A percentile compares a stretch with the other conserved stretches of the same genome.
phyloP scores from a whole-genome alignment of 2,329 filamentous ascomycete species.

The Corniculantispora saksenae region DNA sequence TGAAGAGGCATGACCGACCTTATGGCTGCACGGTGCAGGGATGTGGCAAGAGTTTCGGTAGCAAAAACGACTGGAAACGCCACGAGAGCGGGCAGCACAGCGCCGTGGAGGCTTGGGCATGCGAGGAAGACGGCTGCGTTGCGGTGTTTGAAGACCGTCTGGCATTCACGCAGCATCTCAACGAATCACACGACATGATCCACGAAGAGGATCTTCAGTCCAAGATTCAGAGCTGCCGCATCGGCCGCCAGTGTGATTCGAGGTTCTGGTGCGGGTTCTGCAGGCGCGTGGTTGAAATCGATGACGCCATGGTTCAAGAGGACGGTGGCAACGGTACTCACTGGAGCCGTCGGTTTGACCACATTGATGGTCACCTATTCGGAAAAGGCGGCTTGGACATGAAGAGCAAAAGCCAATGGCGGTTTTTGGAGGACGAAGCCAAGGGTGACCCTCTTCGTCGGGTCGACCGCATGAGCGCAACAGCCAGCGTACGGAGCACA shows the following conservation, averaged over 20 bases:
- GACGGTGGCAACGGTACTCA: conserved; percentile 33
- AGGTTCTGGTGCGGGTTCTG: conserved; percentile 92
- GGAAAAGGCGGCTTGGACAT: conserved; percentile 44
- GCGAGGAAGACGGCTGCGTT: conserved; percentile 55
- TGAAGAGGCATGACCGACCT: conserved; percentile 76
- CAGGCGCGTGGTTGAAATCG: conserved; percentile 46
- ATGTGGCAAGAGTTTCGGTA: conserved; percentile 78
- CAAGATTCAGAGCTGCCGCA: conserved; percentile 55
- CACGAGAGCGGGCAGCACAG: conserved; percentile 83
- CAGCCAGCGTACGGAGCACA: conserved; percentile 1
- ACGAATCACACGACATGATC: conserved; percentile 45
- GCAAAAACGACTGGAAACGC: conserved; percentile 91
- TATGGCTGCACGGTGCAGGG: conserved; percentile 76
- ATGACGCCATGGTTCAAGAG: conserved; percentile 33
- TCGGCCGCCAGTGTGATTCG: conserved; percentile 64
- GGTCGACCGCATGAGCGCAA: not conserved
- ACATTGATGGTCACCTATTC: conserved; percentile 74
- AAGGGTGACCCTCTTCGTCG: not conserved
- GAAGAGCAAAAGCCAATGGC: conserved; percentile 59
- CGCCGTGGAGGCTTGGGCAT: conserved; percentile 71
- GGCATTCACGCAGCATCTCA: conserved; percentile 66
- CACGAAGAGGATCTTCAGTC: conserved; percentile 37
- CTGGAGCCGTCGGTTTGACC: conserved; percentile 61
- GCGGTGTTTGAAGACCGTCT: conserved; percentile 2
- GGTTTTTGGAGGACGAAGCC: conserved; percentile 34